Conservation (phyloP, 179 eudicot species). For the Carnegiea gigantea region DNA sequence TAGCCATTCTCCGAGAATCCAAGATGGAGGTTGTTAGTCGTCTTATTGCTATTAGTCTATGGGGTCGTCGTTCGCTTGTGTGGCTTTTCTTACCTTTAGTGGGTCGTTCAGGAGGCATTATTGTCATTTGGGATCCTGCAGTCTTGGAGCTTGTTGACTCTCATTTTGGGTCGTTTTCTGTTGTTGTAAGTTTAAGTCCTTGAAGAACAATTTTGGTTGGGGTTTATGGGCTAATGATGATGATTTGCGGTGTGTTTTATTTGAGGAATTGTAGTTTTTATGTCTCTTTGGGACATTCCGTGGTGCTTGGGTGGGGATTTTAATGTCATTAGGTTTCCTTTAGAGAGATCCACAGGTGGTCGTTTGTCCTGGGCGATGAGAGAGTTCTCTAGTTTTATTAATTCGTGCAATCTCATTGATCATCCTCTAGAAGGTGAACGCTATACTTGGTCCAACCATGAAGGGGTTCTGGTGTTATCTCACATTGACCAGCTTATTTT, state of each 20-base stretch:
- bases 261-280: neutral
- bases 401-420: neutral
- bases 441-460: no score
- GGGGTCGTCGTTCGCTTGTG: neutral
- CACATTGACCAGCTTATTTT: neutral
- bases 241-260: no score
- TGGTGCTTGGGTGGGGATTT: constrained; percentile 6
- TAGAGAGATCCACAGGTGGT: neutral
- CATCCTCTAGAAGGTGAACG: neutral
- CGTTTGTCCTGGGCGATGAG: neutral
- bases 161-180: neutral
- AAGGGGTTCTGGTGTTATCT: neutral
- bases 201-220: neutral
- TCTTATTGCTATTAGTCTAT: no score
- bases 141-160: neutral
- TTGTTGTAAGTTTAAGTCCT: neutral
- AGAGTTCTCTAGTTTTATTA: neutral
- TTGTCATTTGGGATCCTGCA: neutral
- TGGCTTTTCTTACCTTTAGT: neutral
- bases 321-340: neutral
- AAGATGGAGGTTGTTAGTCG: neutral
- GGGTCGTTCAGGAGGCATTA: neutral
- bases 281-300: neutral
- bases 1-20: neutral
- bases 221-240: neutral